Conservation (phyloP, 2,329 filamentous ascomycete species). For the Colletotrichum ledebouriae region DNA sequence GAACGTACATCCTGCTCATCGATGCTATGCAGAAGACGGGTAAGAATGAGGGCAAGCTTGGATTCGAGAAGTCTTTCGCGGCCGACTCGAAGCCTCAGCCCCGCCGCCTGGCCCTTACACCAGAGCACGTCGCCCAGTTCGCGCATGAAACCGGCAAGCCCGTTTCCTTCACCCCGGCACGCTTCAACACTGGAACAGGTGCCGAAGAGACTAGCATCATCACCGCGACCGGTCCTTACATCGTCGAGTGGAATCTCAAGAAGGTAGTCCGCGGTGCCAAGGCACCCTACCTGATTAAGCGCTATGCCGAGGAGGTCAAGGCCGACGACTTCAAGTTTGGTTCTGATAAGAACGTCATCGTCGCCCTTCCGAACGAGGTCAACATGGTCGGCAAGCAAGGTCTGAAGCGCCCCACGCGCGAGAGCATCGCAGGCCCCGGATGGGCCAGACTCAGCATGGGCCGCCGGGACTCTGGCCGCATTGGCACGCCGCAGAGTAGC, state of each 20-base stretch:
- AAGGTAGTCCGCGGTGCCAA: slow-evolving; percentile 86
- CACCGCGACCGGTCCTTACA: slow-evolving; percentile 95
- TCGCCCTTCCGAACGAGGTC: slow-evolving; percentile 95
- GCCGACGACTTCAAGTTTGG: slow-evolving; percentile 99
- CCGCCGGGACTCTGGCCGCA: slow-evolving; percentile 64
- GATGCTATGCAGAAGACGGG: slow-evolving; percentile 91
- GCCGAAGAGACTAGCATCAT: slow-evolving; percentile 92
- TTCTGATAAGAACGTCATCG: slow-evolving; percentile 97
- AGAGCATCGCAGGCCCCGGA: slow-evolving; percentile 83
- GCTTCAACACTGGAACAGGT: slow-evolving; percentile 91
- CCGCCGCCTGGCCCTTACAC: slow-evolving; percentile 87
- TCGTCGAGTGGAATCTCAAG: slow-evolving; percentile 95
- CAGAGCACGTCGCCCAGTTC: slow-evolving; percentile 95
- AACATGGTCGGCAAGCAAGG: slow-evolving; percentile 94
- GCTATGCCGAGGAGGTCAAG: slow-evolving; percentile 94
- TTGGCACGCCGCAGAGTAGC: slow-evolving; percentile 67
- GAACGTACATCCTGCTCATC: slow-evolving; percentile 93
- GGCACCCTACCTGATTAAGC: slow-evolving; percentile 95
- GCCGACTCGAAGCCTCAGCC: slow-evolving; percentile 96
- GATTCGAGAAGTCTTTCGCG: slow-evolving; percentile 92
- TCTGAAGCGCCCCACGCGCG: slow-evolving; percentile 88
- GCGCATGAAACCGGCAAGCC: slow-evolving; percentile 93
- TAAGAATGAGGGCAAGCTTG: slow-evolving; percentile 98
- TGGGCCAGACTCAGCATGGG: slow-evolving; percentile 59
- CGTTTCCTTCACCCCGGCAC: slow-evolving; percentile 89